Base-by-base conservation (phyloP, 2,329 filamentous ascomycete species). In the Capronia epimyces region DNA sequence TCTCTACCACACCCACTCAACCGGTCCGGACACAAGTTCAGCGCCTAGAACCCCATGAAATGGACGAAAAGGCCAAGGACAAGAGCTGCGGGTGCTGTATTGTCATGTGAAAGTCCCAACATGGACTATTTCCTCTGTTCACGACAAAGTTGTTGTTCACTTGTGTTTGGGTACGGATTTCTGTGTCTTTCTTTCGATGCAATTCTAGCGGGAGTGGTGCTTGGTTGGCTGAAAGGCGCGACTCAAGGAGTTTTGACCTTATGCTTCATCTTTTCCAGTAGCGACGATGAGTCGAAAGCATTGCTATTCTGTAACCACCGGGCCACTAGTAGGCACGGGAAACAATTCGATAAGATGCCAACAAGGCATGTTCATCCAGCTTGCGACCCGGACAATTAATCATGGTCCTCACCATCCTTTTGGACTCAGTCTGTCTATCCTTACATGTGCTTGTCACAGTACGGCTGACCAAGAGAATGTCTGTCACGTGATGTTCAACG, bases 1-100 rank as follows among this genome's bases (percentile, higher is more conserved):
- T 57, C 32, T 52, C 52, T 2, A 50, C 51, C 8, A 49, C 37
- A 43, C 64, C 62, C 34, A 70, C 71, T 59, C 64, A 70, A 63
- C 66, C 66, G 34, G 72, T 18, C 15, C 39, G 49, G n/a, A 50
- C 53, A 45, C 57, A 57, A 41, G 58, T 56, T 9, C 56, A 56
- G 24, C 77, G 39, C 73, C 75, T 55, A 65, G 80, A 20, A 34
- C 77, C 78, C 39, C 75, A 82, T 43, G 72, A 76, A 3, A 72
- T 72, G 9, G 76, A 81, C 53, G 75, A 80, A 55, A 69, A 76
- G 59, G 71, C 75, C 61, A 75, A 80, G 61, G 75, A 81, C 62
- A 78, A 75, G 57, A 78, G 80, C 9, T 84, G 84, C 60, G 82
- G 80, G 52, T 86, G 84, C 67, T 89, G 86, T 68, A 73, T 87